These are phyloP conservation scores for Pichia deserticola DNA, from an alignment of 805 yeast species.

Conservation along the genomic window DNA sequence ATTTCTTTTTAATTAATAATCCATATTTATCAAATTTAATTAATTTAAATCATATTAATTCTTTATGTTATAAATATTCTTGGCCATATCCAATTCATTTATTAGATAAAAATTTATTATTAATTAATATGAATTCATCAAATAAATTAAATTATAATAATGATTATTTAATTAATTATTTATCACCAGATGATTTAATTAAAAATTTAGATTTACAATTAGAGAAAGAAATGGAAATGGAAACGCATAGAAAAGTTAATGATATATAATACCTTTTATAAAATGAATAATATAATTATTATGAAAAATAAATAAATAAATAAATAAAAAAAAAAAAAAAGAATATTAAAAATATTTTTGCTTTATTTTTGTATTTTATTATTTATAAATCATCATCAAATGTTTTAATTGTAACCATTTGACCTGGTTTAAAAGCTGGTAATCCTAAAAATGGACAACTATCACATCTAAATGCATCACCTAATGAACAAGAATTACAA, in stretches of 20 bases:
- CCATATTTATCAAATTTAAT: not conserved
- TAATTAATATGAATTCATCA: not conserved
- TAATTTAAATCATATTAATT: not conserved
- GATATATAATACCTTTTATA: not conserved
- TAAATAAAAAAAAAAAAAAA: not conserved
- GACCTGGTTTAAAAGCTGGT: constrained; percentile 98
- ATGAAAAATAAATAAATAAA: not conserved
- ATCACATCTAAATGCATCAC: constrained; percentile 97
- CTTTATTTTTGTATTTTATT: too few relatives aligned
- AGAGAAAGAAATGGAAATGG: not conserved
- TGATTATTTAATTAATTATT: not conserved
- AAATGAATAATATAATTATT: not conserved
- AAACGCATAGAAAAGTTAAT: constrained; percentile 1
- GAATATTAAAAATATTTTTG: not conserved
- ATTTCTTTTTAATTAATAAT: constrained; percentile 3
- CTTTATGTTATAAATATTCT: constrained; percentile 9
- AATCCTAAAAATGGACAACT: constrained; percentile 96
- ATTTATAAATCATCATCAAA: constrained; percentile 67
- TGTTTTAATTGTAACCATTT: constrained; percentile 67
- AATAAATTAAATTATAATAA: not conserved
- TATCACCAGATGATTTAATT: constrained; percentile 1
- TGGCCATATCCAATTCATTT: constrained; percentile 14
- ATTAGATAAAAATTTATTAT: not conserved
- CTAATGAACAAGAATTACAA: constrained; percentile 94
- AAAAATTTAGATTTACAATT: not conserved